These are phyloP conservation scores for Kodamaea ohmeri DNA, from an alignment of 1,139 yeast genomes.

Conservation along the genomic window DNA sequence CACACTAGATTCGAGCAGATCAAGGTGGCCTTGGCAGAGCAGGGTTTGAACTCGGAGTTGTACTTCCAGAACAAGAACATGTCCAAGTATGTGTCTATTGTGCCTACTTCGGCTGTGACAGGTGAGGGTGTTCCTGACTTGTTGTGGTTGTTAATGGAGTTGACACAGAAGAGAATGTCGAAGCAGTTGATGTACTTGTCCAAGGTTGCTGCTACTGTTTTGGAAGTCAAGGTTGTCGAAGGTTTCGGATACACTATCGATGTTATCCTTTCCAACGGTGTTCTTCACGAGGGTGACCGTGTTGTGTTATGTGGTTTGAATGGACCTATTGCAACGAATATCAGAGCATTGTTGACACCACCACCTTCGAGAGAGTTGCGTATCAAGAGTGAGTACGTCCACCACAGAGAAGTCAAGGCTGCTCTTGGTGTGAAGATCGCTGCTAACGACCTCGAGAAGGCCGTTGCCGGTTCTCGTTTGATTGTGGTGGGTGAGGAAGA, in stretches of 20 bases:
- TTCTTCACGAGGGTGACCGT: constrained; percentile 90
- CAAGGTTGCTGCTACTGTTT: constrained; percentile 89
- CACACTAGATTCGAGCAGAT: constrained; percentile 83
- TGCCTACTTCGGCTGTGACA: constrained; percentile 97
- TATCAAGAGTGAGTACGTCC: constrained; percentile 89
- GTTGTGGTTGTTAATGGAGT: constrained; percentile 89
- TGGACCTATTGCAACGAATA: constrained; percentile 97
- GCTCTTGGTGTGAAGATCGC: constrained; percentile 98
- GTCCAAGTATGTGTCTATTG: constrained; percentile 90
- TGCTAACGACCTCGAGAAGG: constrained; percentile 95
- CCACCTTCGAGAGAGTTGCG: constrained; percentile 97
- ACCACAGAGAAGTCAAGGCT: constrained; percentile 96
- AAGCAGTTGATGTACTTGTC: constrained; percentile 96
- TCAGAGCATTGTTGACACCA: constrained; percentile 94
- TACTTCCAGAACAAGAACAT: constrained; percentile 93
- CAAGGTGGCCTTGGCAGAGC: constrained; percentile 91
- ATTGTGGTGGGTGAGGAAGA: constrained; percentile 95
- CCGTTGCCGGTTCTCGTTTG: constrained; percentile 97
- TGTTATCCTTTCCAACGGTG: constrained; percentile 94
- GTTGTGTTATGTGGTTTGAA: constrained; percentile 95
- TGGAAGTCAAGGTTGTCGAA: constrained; percentile 98
- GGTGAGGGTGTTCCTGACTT: constrained; percentile 99
- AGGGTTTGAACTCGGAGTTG: constrained; percentile 95
- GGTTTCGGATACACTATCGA: constrained; percentile 99
- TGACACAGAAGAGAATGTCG: constrained; percentile 98